A percentile compares a stretch with the other conserved stretches of the same genome.
Evolutionary conservation across 305 asterid species (phyloP).

Genomic region (Fraxinus sp.): DNA sequence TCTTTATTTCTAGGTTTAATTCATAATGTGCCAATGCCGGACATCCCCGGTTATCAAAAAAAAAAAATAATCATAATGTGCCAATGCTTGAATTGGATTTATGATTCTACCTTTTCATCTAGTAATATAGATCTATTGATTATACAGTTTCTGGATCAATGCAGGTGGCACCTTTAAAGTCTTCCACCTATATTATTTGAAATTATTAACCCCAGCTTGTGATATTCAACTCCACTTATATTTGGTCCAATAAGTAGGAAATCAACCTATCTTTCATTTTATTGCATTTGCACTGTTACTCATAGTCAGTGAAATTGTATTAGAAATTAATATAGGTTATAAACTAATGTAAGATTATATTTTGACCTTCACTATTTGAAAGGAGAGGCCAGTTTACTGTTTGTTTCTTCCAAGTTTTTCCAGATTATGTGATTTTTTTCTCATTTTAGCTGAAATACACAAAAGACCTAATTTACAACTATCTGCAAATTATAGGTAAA

Average conservation of each 20-base stretch:
- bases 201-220: background rate
- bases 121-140: background rate
- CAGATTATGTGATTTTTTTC: background rate
- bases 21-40: background rate
- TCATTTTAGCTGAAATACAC: constrained; percentile 18
- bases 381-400: constrained; percentile 12
- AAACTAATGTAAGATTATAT: background rate
- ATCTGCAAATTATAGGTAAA: constrained; percentile 57
- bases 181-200: background rate
- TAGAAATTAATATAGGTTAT: background rate
- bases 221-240: background rate
- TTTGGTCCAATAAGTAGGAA: background rate
- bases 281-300: background rate
- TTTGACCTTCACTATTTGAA: constrained; percentile 3
- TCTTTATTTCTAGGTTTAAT: background rate
- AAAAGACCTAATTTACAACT: constrained; percentile 14
- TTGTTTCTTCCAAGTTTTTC: background rate
- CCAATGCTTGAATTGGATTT: background rate
- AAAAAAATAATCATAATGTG: too few relatives aligned
- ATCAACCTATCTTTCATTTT: background rate
- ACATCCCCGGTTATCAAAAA: too few relatives aligned
- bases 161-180: background rate
- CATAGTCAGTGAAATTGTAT: constrained; percentile 3
- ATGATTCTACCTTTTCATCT: background rate
- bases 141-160: background rate